Evolutionary conservation across 2,329 filamentous ascomycete species (phyloP), one percentile per base, ranked within the genome.

Genomic region (Polytolypa hystricis): DNA sequence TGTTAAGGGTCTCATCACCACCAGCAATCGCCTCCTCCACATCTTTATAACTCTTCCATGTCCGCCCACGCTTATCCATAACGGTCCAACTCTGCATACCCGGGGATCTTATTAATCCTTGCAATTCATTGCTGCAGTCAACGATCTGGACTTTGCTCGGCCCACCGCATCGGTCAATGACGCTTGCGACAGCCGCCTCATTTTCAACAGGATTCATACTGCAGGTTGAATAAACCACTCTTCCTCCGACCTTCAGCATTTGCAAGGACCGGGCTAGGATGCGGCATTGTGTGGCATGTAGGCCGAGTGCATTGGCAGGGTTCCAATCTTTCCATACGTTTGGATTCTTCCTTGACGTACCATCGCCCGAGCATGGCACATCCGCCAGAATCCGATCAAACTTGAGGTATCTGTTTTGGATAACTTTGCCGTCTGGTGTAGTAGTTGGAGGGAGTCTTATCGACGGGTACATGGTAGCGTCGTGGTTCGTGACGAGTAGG

Each of bases 151-250:
- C 81, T 54, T 87, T 91, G 10, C 73, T 70, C 3, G 75, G 62
- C 3, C 91, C 91, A 43, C 91, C 91, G 52, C 87, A 96, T 39
- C 87, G 75, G 49, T 86, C 81, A 49, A 98, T 87, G 8, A 91
- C 91, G 17, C 81, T 80, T 1, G 84, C 78, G 42, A 98, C 69
- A 11, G 96, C 86, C 5, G 91, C 81, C 63, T 98, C 91, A 53
- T 98, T 94, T 67, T 98, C 91, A 18, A 96, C 77, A 0, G 91
- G 91, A 63, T 98, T 98, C 83, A 98, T 85, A 60, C 86, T 95
- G 71, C 91, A 98, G 14, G 91, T 98, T 3, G 89, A 96, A 66
- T 96, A 98, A 35, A 98, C 89, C 18, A 96, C 84, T 44, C 87
- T 77, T 35, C 91, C 91, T 27, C 91, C 89, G 38, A 85, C 81